These are phyloP conservation scores for Angomonas deanei DNA, from an alignment of 208 protist genomes.

Conservation along the genomic window DNA sequence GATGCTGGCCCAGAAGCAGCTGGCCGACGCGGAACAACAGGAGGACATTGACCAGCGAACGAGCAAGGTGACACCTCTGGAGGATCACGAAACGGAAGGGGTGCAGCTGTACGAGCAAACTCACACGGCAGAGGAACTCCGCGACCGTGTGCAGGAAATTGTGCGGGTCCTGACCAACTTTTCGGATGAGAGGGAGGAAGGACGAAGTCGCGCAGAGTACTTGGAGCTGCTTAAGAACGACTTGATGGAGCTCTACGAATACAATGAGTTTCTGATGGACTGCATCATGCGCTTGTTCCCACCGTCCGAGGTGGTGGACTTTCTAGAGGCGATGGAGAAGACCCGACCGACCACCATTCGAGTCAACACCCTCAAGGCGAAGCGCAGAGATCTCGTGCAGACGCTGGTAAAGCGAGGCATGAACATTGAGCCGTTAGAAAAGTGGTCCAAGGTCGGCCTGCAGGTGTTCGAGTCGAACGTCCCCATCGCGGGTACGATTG, in stretches of 20 bases:
- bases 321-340: conserved; percentile 97
- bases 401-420: conserved; percentile 95
- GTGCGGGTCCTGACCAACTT: conserved; percentile 93
- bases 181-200: conserved; percentile 79
- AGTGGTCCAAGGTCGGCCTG: conserved; percentile 97
- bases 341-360: conserved; percentile 97
- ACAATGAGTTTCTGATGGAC: conserved; percentile 92
- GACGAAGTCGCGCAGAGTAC: conserved; percentile 90
- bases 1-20: conserved; percentile 53
- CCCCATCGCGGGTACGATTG: conserved; percentile 97
- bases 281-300: conserved; percentile 95
- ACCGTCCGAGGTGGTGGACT: conserved; percentile 90
- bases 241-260: conserved; percentile 94
- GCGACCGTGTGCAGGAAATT: conserved; percentile 88
- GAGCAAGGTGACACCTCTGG: conserved; percentile 48
- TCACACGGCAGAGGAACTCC: conserved; percentile 71
- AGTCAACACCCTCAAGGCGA: conserved; percentile 97
- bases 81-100: conserved; percentile 28
- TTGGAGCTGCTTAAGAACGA: conserved; percentile 87
- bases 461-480: conserved; percentile 97
- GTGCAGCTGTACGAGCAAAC: conserved; percentile 50
- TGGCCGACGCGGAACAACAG: conserved; percentile 58
- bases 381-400: conserved; percentile 94
- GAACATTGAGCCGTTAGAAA: conserved; percentile 95
- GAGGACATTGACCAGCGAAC: conserved; percentile 49